Base-by-base conservation (phyloP, 257 asterid species). In the Buddleja alternifolia region DNA sequence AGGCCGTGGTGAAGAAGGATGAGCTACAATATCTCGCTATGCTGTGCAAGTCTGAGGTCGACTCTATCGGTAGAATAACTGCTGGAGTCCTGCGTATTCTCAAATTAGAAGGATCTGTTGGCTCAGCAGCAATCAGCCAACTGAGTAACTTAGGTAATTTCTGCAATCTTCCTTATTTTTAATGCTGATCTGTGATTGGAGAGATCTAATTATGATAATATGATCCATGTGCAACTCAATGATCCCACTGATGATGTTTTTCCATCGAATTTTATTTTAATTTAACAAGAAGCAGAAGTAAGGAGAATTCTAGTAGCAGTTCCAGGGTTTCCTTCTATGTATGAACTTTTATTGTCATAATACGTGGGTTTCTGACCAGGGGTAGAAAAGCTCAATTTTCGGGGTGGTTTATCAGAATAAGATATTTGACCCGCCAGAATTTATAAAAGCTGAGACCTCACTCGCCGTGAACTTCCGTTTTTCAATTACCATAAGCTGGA, bases 51-150 rank as follows among this genome's bases (percentile, higher is more conserved):
- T 83, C 95, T 46, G 99, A 94, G 86, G 86, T 91, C 50, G 93
- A 87, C 29, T 94, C 99, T 36, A 71, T 87, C 83, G 99, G 97
- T 74, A 81, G 99, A 82, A 83, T 94, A 63, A 81, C 89, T 56
- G 97, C 97, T 70, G 96, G 96, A 77, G 74, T 94, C 78, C 80
- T 94, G 52, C 87, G 97, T 52, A 83, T 91, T 69, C 97, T 94
- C 81, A 91, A 91, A 77, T 83, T 94, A 62, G 97, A 94, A 83
- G 84, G 86, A 34, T 84, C 96, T 9, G 71, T 94, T 47, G 97
- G 97, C 69, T 76, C 88, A 19, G 88, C 85, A 50, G 97, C 95
- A 32, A 90, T 93, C 73, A 79, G 71, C 77, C 96, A 94, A 80
- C 88, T 89, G 53, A 94, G 92, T 73, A 94, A 89, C 71, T 84